Percentiles rank a stretch among this genome's conserved stretches.
Evolutionary conservation across 1,139 yeast genomes (phyloP).

Genomic region (Saccharomycopsis hybrid): DNA sequence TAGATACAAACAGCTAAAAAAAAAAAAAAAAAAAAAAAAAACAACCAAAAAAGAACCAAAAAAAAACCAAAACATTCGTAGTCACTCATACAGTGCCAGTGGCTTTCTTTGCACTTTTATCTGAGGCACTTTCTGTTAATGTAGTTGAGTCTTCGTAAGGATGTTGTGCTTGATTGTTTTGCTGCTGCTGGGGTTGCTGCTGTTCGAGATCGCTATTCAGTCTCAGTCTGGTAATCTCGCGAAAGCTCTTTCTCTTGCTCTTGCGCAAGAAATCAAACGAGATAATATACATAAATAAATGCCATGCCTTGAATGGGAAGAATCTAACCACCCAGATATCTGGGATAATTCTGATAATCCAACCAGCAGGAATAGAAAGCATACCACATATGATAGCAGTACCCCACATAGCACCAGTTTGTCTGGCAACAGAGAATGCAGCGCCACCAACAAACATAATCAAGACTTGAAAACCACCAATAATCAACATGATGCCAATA

Average conservation of each 20-base stretch:
- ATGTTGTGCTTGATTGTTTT: no score
- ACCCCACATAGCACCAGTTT: constrained; percentile 84
- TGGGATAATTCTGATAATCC: constrained; percentile 70
- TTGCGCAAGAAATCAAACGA: constrained; percentile 40
- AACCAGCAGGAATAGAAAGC: constrained; percentile 75
- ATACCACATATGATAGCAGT: constrained; percentile 85
- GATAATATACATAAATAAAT: constrained; percentile 38
- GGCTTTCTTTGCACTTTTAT: neutral
- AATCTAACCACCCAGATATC: constrained; percentile 64
- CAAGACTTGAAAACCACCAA: constrained; percentile 76
- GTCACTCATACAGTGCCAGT: no score
- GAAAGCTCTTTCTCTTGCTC: constrained; percentile 35
- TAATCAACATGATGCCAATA: constrained; percentile 59
- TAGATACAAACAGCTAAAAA: no score
- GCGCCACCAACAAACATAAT: constrained; percentile 98
- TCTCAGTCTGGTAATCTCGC: no score
- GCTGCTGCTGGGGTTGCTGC: no score
- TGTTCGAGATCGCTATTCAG: no score
- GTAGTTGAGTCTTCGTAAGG: constrained; percentile 5
- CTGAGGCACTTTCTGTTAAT: neutral
- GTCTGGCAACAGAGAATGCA: constrained; percentile 77
- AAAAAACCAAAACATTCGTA: no score
- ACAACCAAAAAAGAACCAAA: no score
- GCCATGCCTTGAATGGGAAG: constrained; percentile 62
- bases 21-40: no score